A percentile compares a stretch with the other conserved stretches of the same genome.
These are phyloP conservation scores for Yamadazyma blattariae DNA, from an alignment of 1,139 yeast genomes.

Conservation along the genomic window DNA sequence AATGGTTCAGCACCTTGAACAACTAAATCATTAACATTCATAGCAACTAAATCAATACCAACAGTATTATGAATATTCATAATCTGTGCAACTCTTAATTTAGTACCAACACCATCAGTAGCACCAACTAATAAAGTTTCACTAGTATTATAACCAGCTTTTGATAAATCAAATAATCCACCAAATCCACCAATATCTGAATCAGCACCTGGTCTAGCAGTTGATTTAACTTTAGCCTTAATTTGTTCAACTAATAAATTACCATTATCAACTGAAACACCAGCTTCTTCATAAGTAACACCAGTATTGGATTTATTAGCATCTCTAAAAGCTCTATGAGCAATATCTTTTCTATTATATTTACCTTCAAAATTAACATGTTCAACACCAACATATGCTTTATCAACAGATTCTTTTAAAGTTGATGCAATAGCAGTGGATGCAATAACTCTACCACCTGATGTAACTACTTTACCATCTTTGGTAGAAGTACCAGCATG, in stretches of 20 bases:
- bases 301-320: slow-evolving; percentile 29
- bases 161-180: slow-evolving; percentile 86
- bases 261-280: slow-evolving; percentile 97
- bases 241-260: slow-evolving; percentile 86
- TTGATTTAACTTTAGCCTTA: slow-evolving; percentile 88
- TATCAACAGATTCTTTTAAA: slow-evolving; percentile 75
- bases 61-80: slow-evolving; percentile 90
- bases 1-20: slow-evolving; percentile 99
- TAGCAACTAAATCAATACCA: slow-evolving; percentile 97
- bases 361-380: slow-evolving; percentile 69
- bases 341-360: slow-evolving; percentile 90
- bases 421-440: slow-evolving; percentile 81
- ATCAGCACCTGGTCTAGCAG: slow-evolving; percentile 94
- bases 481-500: slow-evolving; percentile 84
- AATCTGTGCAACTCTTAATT: slow-evolving; percentile 90
- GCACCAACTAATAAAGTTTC: slow-evolving; percentile 91
- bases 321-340: slow-evolving; percentile 88
- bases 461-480: slow-evolving; percentile 66
- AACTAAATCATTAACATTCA: slow-evolving; percentile 96
- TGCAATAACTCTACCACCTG: slow-evolving; percentile 98
- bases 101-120: slow-evolving; percentile 99
- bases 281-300: slow-evolving; percentile 88
- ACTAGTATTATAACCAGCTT: slow-evolving; percentile 77
- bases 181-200: slow-evolving; percentile 99
- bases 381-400: slow-evolving; percentile 83